Evolutionary conservation across 257 asterid genomes (phyloP).

Genomic region (Nicotiana obtusifolia): DNA sequence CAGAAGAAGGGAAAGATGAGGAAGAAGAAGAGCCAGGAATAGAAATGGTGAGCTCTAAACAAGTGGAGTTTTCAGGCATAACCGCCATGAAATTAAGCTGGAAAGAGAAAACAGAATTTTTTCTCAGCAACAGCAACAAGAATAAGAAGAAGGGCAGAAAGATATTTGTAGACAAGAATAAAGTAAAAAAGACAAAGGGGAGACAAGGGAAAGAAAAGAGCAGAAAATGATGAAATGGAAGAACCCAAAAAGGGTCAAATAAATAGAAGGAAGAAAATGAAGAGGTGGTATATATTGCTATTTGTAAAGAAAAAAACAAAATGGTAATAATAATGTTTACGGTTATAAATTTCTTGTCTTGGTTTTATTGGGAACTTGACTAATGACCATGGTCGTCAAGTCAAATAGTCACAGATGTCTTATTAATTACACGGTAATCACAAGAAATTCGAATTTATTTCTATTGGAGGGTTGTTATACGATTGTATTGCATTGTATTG

Average conservation of each 20-base stretch:
- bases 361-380: constrained; percentile 25
- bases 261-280: constrained; percentile 11
- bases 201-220: constrained; percentile 12
- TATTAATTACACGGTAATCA: constrained; percentile 27
- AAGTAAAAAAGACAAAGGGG: constrained; percentile 20
- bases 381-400: constrained; percentile 28
- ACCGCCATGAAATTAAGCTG: constrained; percentile 29
- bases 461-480: no score
- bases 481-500: no score
- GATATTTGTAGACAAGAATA: constrained; percentile 19
- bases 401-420: constrained; percentile 18
- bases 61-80: constrained; percentile 25
- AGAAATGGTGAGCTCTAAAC: constrained; percentile 60
- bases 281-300: constrained; percentile 11
- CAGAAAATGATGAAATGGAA: constrained; percentile 18
- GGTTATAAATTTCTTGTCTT: constrained; percentile 9
- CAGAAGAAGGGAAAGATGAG: constrained; percentile 42
- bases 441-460: background rate
- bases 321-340: background rate
- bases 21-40: constrained; percentile 60
- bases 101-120: background rate
- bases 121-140: background rate
- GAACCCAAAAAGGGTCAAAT: constrained; percentile 29
- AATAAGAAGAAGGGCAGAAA: constrained; percentile 8
- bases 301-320: background rate